Evolutionary conservation across 2,329 filamentous ascomycete species (phyloP), one percentile per base, ranked within the genome.

Genomic region (Cryphonectria japonica): DNA sequence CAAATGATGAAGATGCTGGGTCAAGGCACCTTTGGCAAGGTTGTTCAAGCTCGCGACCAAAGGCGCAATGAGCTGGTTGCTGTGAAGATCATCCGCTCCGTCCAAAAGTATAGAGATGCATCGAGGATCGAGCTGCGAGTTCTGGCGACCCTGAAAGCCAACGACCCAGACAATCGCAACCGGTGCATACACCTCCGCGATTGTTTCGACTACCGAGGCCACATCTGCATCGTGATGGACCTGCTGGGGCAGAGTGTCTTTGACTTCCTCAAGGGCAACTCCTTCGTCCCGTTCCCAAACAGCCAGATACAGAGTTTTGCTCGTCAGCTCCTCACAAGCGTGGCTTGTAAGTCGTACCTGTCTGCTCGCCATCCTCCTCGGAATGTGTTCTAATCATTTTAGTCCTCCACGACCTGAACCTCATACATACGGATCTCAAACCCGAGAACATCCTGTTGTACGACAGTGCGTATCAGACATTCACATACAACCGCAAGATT

Each of bases 291-390:
- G 0, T 99, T 99, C 78, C 96, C 96, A 16, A 98, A 97, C 85
- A 98, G 95, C 75, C 96, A 99, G 81, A 99, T 99, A 71, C 96
- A 98, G 81, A 95, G 89, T 79, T 98, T 99, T 85, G 96, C 96
- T 64, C 90, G 95, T 66, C 96, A 99, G 79, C 85, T 99, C 22
- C 93, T 99, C 73, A 98, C 95, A n/a, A 98, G 95, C 78, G 97
- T 99, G 78, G 96, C 96, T 71, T 99, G 94, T 97, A 84, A 86
- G 93, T 89, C 26, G 14, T 6, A 39, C 22, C 19, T 14, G n/a
- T 37, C 37, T 34, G 43, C 54, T 11, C n/a, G 7, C 32, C n/a
- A 52, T 29, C 50, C 5, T 19, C 50, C 32, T 3, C 1, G 11
- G 13, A 52, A 7, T 43, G 67, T 16, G 39, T 67, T 67, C 78